Base-by-base conservation (phyloP, 768 basidiomycete genomes). In the Leucosporidium yakuticum region DNA sequence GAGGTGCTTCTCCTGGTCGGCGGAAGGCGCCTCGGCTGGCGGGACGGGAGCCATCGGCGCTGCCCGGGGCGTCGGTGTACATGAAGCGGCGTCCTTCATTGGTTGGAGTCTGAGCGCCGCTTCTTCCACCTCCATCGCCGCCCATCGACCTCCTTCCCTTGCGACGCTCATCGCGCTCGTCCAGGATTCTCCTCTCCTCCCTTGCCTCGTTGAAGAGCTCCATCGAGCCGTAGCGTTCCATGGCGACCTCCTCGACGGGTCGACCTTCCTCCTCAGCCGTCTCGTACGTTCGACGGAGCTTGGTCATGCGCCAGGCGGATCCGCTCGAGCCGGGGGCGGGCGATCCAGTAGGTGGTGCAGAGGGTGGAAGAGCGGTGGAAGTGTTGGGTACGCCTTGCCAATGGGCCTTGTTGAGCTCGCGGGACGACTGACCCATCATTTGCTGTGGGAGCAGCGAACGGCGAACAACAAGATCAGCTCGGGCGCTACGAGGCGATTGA, bases 221-320 rank as follows among this genome's bases (percentile, higher is more conserved):
- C 29, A 94, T 78, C 4, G 85, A 86, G 6, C 89, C 91, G 74
- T 96, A 98, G 8, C 93, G 85, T 67, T 98, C 95, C 19, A 90
- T 71, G 0, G 88, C 95, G 36, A 98, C 84, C 67, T 92, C 84
- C 72, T 90, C 87, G 17, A 91, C 77, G 0, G 86, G 76, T 7
- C 82, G 79, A 8, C 85, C 84, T 78, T 94, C 91, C 75, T 97
- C 94, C 67, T 91, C 87, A 0, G 89, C 91, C 4, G 89, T 84
- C 77, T 98, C 95, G 76, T 91, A 94, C 1, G 91, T 88, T 21
- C 90, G 84, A 50, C 87, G 85, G 0, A 99, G 84, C 74, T 93
- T 91, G 87, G 90, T 92, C 96, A 98, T 98, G 21, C 96, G 87
- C 95, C 96, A 99, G 76, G 86, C 87, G 4, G 91, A 91, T 17